These are phyloP conservation scores for Blastocrithidia nonstop DNA, from an alignment of 208 protist genomes.

Conservation along the genomic window DNA sequence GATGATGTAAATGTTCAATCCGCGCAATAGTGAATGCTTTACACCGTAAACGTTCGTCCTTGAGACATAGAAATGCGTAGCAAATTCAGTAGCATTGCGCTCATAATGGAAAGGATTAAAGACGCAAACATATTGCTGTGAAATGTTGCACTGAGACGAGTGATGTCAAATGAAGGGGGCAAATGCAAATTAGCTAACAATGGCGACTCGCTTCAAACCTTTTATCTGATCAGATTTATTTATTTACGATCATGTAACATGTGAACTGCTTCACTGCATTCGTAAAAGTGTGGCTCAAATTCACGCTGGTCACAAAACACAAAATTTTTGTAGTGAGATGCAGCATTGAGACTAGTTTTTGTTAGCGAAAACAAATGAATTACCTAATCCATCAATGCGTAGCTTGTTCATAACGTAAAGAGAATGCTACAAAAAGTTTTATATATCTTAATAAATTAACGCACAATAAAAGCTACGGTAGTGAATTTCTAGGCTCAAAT, in stretches of 20 bases:
- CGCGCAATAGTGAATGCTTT: neutral
- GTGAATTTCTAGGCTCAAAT: neutral
- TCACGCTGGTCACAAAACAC: constrained; percentile 4
- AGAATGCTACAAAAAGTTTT: too few relatives aligned
- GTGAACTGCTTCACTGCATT: constrained; percentile 5
- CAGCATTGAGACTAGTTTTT: constrained; percentile 28
- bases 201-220: constrained; percentile 10
- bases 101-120: constrained; percentile 7
- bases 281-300: constrained; percentile 10
- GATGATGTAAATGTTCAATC: constrained; percentile 24
- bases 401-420: constrained; percentile 8
- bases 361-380: constrained; percentile 6
- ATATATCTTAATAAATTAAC: too few relatives aligned
- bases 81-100: constrained; percentile 6
- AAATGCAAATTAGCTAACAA: constrained; percentile 6
- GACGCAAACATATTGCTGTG: constrained; percentile 20
- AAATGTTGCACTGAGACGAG: constrained; percentile 75
- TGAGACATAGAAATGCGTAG: constrained; percentile 4
- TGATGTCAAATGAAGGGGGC: constrained; percentile 10
- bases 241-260: constrained; percentile 8
- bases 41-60: constrained; percentile 3
- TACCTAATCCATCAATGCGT: constrained; percentile 8
- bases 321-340: constrained; percentile 36
- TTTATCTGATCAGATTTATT: constrained; percentile 7
- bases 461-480: neutral